Evolutionary conservation across 768 basidiomycete genomes (phyloP).

Genomic region (Lactifluus echinatus): DNA sequence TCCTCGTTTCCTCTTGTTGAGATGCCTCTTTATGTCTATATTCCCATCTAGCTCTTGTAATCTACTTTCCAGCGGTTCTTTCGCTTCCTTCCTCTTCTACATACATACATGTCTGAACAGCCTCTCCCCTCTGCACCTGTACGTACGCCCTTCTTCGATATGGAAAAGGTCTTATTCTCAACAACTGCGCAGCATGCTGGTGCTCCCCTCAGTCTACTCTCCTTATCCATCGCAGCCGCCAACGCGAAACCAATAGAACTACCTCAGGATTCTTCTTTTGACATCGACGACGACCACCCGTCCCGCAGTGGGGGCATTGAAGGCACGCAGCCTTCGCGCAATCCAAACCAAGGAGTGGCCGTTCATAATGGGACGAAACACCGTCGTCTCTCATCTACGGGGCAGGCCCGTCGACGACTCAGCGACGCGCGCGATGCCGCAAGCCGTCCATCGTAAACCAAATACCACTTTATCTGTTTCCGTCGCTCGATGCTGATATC

Average conservation of each 20-base stretch:
- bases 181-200: conserved; percentile 1
- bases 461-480: neutral
- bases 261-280: conserved; percentile 18
- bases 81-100: neutral
- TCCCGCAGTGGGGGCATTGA: conserved; percentile 4
- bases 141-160: conserved; percentile 1
- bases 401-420: conserved; percentile 59
- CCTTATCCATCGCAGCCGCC: conserved; percentile 56
- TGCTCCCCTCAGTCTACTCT: conserved; percentile 45
- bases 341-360: conserved; percentile 19
- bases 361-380: conserved; percentile 38
- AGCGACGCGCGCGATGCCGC: conserved; percentile 79
- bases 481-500: neutral
- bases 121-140: neutral
- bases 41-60: conserved; percentile 9
- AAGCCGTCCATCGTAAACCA: conserved; percentile 60
- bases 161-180: neutral
- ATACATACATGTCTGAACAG: conserved; percentile 12
- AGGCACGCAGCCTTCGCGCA: conserved; percentile 10
- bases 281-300: conserved; percentile 17
- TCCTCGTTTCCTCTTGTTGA: neutral
- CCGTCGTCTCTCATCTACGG: conserved; percentile 61
- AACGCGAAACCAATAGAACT: conserved; percentile 41
- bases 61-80: conserved; percentile 6
- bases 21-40: conserved; percentile 19